Evolutionary conservation across 106 monocot genomes (phyloP), one percentile per base, ranked within the genome.

Genomic region (Acorus calamus): DNA sequence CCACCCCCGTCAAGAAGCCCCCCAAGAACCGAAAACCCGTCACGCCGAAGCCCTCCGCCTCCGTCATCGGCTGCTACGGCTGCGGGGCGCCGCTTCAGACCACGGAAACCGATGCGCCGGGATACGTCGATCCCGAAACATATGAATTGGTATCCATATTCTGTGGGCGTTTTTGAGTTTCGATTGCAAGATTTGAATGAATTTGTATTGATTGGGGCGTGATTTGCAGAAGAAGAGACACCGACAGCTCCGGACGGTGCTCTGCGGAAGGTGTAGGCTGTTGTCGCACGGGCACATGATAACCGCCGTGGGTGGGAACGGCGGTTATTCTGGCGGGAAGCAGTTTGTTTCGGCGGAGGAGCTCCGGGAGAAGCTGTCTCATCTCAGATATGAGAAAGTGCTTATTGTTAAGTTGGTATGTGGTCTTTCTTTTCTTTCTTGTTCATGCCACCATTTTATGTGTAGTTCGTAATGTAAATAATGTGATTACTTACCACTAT

Each of bases 271-370:
- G 65, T 98, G 98, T 59, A 81, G 75, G 72, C 71, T 98, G 11
- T 57, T 98, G 59, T 98, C 98, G 0, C 98, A 98, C 76, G 98
- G 98, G 5, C 85, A 81, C 73, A 92, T 98, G 98, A 71, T 98
- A 45, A 98, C 98, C 62, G 98, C 98, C 64, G 98, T 98, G 59
- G 98, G 98, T 54, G 98, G 98, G 46, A 81, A 87, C 65, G 98
- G 98, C 14, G 98, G 98, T 56, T 98, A 98, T 76, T 54, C 91
- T 45, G 98, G 98, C 59, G 98, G 91, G 9, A 98, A 88, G 59
- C 91, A 98, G 76, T 98, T 98, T 64, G 66, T 98, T 57, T 69
- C 78, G 6, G 98, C 98, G 5, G 92, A 92, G 53, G 77, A 85
- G 67, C 88, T 98, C 43, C 74, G 98, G 45, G 80, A 92, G 49